Evolutionary conservation across 345 rosid species (phyloP), one percentile per base, ranked within the genome.

Genomic region (Brassica incana): DNA sequence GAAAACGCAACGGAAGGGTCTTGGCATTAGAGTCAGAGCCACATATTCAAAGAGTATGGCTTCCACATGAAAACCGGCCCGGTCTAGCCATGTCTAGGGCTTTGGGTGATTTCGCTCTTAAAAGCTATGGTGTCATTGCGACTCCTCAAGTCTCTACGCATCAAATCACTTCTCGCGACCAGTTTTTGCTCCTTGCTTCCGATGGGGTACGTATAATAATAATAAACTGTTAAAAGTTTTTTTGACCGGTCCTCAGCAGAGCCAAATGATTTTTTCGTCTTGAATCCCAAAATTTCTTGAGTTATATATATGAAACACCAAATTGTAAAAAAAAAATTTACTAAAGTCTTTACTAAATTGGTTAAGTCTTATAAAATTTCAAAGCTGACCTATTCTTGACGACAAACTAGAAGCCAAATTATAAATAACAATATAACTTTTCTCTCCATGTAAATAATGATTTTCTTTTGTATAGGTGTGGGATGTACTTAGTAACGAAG

Each of bases 31-130:
- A 87, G 77, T 85, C 85, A 60, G 97, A 92, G 43, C 92, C 94
- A n/a, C 93, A 92, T 65, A 85, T 92, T 71, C 85, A 85, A 9
- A 84, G 98, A 70, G 99, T 95, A 52, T 95, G 99, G 99, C 84
- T 92, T 32, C 99, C 99, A 0, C 35, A 77, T 59, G 92, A 87
- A 71, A 89, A 95, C 85, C 38, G 71, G 4, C 99, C 99, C 1
- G 99, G 99, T 11, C 73, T 92, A n/a, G 99, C 99, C 70, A 95
- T 95, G 99, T 89, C 99, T 15, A 84, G 99, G 23, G 23, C 98
- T 75, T 89, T 95, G 0, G 98, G 99, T 0, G 97, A 95, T 69
- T 91, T 85, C 69, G 50, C 86, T 11, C 92, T 92, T 20, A 90
- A 95, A 77, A 73, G 86, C 62, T 86, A 89, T 4, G 98, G 99